Base-by-base conservation (phyloP, 73 alveolate genomes). In the Vitrella brassicaformis region DNA sequence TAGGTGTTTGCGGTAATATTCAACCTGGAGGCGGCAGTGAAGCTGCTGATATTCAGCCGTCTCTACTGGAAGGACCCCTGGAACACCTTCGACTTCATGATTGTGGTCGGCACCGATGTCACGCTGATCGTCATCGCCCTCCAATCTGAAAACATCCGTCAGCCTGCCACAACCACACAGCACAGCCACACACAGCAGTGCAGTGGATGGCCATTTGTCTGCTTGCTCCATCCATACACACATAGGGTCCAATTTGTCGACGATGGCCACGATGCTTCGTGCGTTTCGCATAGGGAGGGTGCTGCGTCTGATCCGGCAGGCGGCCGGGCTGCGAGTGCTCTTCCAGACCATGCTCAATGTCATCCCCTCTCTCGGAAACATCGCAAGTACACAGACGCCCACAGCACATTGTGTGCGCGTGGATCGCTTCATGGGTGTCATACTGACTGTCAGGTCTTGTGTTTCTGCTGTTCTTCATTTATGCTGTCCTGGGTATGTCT, bases 261-360 rank as follows among this genome's bases (percentile, higher is more conserved):
- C 86, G 31, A 82, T 88, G 0, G 56, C 14, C 56, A 68, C 91
- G 10, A 72, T 85, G 27, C 47, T 85, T 30, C 47, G 91, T 32
- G 88, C 91, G 19, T 80, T 85, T 81, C 74, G 91, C 66, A 71
- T 85, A 7, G 25, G 77, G 74, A 73, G 91, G 70, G 73, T 85
- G n/a, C 68, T 85, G 66, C 65, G 91, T 47, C 75, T 85, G 67
- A 56, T 69, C 75, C 9, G 75, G 28, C 64, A 77, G 22, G 81
- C 80, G 25, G 39, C 70, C n/a, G 68, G 77, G 26, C 46, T 85
- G 30, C 72, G 80, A n/a, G 9, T 80, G 9, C 69, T 85, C 27
- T 66, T 85, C 66, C 74, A 85, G 31, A 80, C 90, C 10, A 73
- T 84, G 71, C 27, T 84, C 27, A 70, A 79, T 7, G 73, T 81